Evolutionary conservation across 306 rosid species (phyloP), one percentile per base, ranked within the genome.

Genomic region (Pueraria montana): DNA sequence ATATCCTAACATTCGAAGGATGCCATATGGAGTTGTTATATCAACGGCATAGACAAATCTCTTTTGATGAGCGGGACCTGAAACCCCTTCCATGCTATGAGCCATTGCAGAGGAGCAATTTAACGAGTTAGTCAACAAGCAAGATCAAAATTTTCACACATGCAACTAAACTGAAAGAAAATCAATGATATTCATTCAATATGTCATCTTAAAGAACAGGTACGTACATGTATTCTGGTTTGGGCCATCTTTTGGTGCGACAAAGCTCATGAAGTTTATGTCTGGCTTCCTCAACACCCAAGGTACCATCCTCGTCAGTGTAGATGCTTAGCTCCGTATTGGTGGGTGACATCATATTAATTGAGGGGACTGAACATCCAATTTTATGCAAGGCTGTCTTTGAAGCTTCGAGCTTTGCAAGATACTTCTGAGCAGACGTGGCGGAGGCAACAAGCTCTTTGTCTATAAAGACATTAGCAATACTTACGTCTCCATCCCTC

Each of bases 381-480:
- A 94, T 80, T 80, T 87, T 86, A 61, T 3, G 49, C 59, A 94
- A 69, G 49, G 96, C 98, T 49, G 43, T 82, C 88, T 77, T 91
- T 27, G 92, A 94, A 83, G 97, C 98, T 74, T 89, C 73, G 20
- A 91, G 91, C 88, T 24, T 91, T 20, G 97, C 91, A 78, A 87
- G 76, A 52, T 90, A 90, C 64, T 79, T 94, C 18, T 91, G 88
- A 65, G 86, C 91, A 40, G n/a, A n/a, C n/a, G n/a, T n/a, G n/a
- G n/a, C n/a, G n/a, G n/a, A n/a, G n/a, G n/a, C n/a, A n/a, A n/a
- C n/a, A n/a, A n/a, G n/a, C n/a, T n/a, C n/a, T n/a, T n/a, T n/a
- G n/a, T n/a, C n/a, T n/a, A n/a, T n/a, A n/a, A n/a, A n/a, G n/a
- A n/a, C n/a, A n/a, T n/a, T n/a, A n/a, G n/a, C n/a, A n/a, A n/a